Conservation (phyloP, 371 early-diverging fungal genomes). For the Apophysomyces ossiformis region DNA sequence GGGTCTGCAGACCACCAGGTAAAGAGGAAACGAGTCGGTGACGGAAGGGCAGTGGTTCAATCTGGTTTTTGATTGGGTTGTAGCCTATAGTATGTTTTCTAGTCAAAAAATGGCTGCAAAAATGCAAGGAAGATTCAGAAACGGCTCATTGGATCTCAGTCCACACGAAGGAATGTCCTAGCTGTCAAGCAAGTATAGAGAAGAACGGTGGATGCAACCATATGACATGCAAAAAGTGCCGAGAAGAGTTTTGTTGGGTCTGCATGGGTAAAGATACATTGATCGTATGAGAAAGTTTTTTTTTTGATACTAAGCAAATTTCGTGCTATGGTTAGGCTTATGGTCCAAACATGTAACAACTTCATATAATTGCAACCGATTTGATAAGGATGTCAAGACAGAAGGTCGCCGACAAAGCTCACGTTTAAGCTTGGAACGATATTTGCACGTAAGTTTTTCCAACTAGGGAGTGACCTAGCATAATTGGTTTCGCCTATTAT, state of each 20-base stretch:
- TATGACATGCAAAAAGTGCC: conserved; percentile 91
- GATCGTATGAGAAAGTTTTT: background rate
- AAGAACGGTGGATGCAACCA: conserved; percentile 98
- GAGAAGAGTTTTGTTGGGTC: conserved; percentile 92
- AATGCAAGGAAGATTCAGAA: conserved; percentile 97
- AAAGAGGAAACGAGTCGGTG: background rate
- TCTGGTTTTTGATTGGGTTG: background rate
- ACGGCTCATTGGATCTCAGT: conserved; percentile 97
- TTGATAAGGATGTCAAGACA: conserved; percentile 81
- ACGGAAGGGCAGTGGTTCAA: background rate
- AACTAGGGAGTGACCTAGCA: background rate
- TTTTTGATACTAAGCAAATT: conserved; percentile 34
- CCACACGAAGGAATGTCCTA: conserved; percentile 96
- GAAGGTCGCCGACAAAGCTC: conserved; percentile 86
- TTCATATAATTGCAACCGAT: conserved; percentile 93
- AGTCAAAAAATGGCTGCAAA: conserved; percentile 90
- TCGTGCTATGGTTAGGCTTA: conserved; percentile 62
- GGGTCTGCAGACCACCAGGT: conserved; percentile 84
- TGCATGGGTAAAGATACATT: conserved; percentile 55
- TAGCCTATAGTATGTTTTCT: conserved; percentile 86
- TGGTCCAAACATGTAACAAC: conserved; percentile 94
- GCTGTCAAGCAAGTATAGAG: conserved; percentile 94
- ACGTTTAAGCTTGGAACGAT: conserved; percentile 89
- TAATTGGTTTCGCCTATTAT: too few relatives aligned
- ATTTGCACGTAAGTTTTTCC: conserved; percentile 80